Evolutionary conservation across 345 rosid species (phyloP).

Genomic region (Gossypium australe): DNA sequence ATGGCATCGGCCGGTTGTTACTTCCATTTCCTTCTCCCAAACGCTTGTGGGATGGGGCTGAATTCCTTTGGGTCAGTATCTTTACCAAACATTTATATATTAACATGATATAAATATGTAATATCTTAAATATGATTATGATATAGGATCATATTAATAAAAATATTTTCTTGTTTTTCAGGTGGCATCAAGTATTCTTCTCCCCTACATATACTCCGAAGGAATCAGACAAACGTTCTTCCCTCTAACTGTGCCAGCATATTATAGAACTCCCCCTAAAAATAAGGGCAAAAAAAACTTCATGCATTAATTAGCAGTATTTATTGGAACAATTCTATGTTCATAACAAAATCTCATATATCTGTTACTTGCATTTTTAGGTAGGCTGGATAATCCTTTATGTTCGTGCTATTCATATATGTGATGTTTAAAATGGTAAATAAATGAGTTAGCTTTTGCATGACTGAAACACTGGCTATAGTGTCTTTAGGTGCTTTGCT

Average conservation of each 20-base stretch:
- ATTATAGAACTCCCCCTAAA: background rate
- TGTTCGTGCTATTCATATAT: no score
- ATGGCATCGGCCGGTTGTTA: conserved; percentile 24
- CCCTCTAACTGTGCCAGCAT: conserved; percentile 15
- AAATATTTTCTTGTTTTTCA: background rate
- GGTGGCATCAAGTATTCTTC: conserved; percentile 4
- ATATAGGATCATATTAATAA: no score
- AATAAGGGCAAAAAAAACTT: background rate
- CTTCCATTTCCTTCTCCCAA: conserved; percentile 32
- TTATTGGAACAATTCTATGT: no score
- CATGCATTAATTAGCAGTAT: background rate
- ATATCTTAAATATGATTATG: no score
- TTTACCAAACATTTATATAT: background rate
- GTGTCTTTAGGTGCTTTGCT: no score
- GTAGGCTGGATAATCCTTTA: no score
- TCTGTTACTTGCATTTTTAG: no score
- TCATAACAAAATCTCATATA: no score
- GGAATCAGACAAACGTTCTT: conserved; percentile 14
- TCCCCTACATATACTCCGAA: conserved; percentile 12
- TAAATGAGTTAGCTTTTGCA: no score
- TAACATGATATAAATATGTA: background rate
- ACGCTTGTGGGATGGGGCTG: conserved; percentile 23
- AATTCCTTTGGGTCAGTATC: background rate
- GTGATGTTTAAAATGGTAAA: no score
- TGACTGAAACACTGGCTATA: no score